A percentile compares a stretch with the other conserved stretches of the same genome.
Conservation (phyloP, 2,329 filamentous ascomycete genomes). For the Arthrobotrys sinensis region DNA sequence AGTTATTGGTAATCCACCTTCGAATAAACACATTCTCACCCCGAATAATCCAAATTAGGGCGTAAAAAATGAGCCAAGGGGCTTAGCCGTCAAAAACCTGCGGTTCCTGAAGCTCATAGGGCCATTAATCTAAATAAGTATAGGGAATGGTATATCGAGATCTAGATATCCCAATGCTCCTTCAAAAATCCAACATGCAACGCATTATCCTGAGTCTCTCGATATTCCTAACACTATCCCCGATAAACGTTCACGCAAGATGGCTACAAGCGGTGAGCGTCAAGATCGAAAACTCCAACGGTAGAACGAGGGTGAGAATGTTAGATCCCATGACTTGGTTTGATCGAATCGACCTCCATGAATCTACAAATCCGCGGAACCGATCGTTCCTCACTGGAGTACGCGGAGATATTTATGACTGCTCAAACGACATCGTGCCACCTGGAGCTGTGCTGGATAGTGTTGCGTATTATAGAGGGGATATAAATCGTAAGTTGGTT, state of each 20-base stretch:
- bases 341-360: constrained; percentile 42
- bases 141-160: no score
- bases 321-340: constrained; percentile 12
- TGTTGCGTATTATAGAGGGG: constrained; percentile 18
- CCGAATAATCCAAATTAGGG: no score
- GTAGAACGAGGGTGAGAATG: background rate
- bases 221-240: background rate
- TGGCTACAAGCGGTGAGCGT: constrained; percentile 26
- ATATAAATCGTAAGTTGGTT: constrained; percentile 46
- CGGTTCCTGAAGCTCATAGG: no score
- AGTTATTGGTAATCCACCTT: no score
- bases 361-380: background rate
- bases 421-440: constrained; percentile 35
- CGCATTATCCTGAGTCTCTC: constrained; percentile 1
- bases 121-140: no score
- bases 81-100: no score
- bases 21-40: no score
- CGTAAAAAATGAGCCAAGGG: no score
- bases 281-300: background rate
- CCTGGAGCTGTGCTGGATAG: constrained; percentile 1
- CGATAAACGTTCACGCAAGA: constrained; percentile 11
- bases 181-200: constrained; percentile 52
- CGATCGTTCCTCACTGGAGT: background rate
- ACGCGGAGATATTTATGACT: constrained; percentile 19
- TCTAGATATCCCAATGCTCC: no score